Percentiles rank a stretch among this genome's conserved stretches.
phyloP scores from a whole-genome alignment of 495 filamentous ascomycete species.

The Elasticomyces elasticus region DNA sequence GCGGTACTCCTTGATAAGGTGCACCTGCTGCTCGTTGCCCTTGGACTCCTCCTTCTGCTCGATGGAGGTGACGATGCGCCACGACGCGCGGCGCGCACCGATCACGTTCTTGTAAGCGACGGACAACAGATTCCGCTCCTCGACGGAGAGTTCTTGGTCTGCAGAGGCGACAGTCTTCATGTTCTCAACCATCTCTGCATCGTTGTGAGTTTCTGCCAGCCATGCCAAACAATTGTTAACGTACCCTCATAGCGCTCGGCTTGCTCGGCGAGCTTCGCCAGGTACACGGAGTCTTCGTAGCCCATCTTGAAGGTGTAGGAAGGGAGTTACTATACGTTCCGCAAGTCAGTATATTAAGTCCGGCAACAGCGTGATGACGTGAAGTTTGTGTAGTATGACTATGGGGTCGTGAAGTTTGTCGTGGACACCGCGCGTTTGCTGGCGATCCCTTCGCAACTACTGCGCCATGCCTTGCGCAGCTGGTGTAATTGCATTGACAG shows the following conservation, averaged over 20 bases:
- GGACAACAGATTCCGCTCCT: slow-evolving; percentile 97
- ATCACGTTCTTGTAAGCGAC: slow-evolving; percentile 99
- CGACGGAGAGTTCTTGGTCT: slow-evolving; percentile 94
- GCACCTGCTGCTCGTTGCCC: slow-evolving; percentile 89
- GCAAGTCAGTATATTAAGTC: not conserved
- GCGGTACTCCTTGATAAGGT: slow-evolving; percentile 97
- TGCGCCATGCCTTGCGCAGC: not conserved
- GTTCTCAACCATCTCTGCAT: slow-evolving; percentile 98
- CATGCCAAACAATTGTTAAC: slow-evolving; percentile 29
- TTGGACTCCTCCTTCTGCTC: slow-evolving; percentile 99
- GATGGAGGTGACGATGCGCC: slow-evolving; percentile 99
- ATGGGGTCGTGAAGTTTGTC: not conserved
- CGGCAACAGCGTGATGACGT: not conserved
- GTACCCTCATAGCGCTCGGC: slow-evolving; percentile 99
- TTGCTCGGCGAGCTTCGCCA: slow-evolving; percentile 99
- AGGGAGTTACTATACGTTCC: not conserved
- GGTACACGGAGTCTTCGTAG: slow-evolving; percentile 98
- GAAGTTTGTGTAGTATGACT: not conserved
- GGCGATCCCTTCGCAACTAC: not conserved
- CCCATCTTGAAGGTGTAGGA: slow-evolving; percentile 61
- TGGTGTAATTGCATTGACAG: not conserved
- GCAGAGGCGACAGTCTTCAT: slow-evolving; percentile 98
- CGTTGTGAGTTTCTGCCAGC: not conserved
- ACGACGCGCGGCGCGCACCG: slow-evolving; percentile 94
- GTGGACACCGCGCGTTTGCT: not conserved